These are phyloP conservation scores for Calonectria leucothoes DNA, from an alignment of 2,329 filamentous ascomycete species.

Conservation along the genomic window DNA sequence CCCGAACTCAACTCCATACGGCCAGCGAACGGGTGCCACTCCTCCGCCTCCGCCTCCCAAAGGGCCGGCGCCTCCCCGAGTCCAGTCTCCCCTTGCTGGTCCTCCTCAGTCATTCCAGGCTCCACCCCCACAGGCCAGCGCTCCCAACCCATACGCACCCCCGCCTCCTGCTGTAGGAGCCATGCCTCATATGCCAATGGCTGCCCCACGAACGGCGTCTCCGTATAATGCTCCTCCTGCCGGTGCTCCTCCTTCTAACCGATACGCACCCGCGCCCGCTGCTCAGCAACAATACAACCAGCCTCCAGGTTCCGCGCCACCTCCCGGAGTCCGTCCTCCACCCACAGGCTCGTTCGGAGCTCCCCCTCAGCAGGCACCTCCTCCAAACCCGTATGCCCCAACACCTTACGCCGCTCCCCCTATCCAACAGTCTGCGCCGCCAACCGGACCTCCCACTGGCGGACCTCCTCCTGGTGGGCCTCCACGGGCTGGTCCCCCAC, in stretches of 20 bases:
- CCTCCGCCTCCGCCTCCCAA: constrained; percentile 89
- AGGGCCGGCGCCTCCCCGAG: constrained; percentile 74
- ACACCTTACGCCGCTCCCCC: constrained; percentile 57
- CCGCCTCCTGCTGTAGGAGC: constrained; percentile 71
- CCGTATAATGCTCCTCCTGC: constrained; percentile 87
- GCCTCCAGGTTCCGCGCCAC: constrained; percentile 51
- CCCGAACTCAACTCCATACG: constrained; percentile 63
- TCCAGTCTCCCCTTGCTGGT: constrained; percentile 77
- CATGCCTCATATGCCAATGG: constrained; percentile 69
- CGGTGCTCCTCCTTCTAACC: constrained; percentile 74
- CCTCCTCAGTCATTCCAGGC: constrained; percentile 59
- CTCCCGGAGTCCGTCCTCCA: constrained; percentile 59
- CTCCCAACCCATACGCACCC: constrained; percentile 65
- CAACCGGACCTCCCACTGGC: constrained; percentile 53
- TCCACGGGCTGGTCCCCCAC: constrained; percentile 29
- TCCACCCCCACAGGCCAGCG: constrained; percentile 67
- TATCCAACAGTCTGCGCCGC: constrained; percentile 53
- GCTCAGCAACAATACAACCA: constrained; percentile 63
- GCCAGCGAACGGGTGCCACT: constrained; percentile 71
- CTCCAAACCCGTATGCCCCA: constrained; percentile 71
- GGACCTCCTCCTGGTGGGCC: constrained; percentile 47
- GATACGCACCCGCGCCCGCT: constrained; percentile 78
- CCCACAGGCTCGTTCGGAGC: constrained; percentile 56
- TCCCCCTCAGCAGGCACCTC: constrained; percentile 59
- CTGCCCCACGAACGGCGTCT: constrained; percentile 80